Conservation (phyloP, 2,329 filamentous ascomycete species). For the Rhytidhysteron rufulum region DNA sequence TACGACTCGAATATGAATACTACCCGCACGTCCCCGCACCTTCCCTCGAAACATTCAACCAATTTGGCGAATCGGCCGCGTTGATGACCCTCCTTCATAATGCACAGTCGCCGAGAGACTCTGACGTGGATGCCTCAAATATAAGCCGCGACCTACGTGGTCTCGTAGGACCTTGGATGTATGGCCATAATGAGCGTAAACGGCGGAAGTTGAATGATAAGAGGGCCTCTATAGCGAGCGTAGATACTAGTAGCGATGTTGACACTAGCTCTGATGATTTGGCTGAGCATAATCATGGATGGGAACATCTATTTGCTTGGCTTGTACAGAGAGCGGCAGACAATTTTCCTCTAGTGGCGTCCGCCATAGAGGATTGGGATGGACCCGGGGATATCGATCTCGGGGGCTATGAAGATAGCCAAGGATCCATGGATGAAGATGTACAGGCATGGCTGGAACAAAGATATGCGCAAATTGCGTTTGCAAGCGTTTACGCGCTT, state of each 20-base stretch:
- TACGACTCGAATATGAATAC: constrained; percentile 67
- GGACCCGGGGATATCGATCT: constrained; percentile 68
- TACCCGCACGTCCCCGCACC: constrained; percentile 53
- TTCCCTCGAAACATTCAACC: constrained; percentile 62
- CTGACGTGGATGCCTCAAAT: constrained; percentile 20
- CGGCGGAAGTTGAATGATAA: constrained; percentile 41
- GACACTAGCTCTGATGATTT: constrained; percentile 34
- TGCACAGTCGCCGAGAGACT: constrained; percentile 11
- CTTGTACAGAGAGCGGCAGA: constrained; percentile 56
- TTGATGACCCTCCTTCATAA: constrained; percentile 56
- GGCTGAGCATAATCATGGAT: constrained; percentile 45
- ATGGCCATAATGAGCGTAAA: constrained; percentile 60
- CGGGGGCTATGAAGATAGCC: constrained; percentile 52
- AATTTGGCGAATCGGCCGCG: constrained; percentile 56
- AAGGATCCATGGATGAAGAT: constrained; percentile 57
- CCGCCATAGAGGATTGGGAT: constrained; percentile 67
- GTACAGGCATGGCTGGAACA: constrained; percentile 57
- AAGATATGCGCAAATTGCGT: constrained; percentile 63
- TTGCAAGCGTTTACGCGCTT: constrained; percentile 67
- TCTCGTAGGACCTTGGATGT: constrained; percentile 70
- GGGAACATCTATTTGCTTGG: constrained; percentile 69
- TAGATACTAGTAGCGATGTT: neutral
- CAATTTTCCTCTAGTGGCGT: constrained; percentile 60
- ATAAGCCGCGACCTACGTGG: constrained; percentile 64
- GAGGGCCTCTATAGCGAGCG: constrained; percentile 7